phyloP scores from a whole-genome alignment of 441 rosid genomes.

The Arabidopsis lyrata region DNA sequence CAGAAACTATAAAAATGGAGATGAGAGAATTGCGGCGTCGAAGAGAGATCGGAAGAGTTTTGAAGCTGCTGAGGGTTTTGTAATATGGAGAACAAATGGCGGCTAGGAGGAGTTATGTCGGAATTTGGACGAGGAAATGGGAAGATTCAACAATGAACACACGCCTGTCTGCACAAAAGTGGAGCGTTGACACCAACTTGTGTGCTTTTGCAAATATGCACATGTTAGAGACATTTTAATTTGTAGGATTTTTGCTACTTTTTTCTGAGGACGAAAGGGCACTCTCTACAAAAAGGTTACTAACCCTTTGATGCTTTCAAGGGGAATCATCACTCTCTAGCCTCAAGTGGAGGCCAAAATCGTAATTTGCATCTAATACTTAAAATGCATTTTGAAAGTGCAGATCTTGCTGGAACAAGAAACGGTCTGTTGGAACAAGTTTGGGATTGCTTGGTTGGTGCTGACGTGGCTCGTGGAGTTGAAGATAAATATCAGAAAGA shows the following conservation, averaged over 20 bases:
- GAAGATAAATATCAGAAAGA: too few species aligned
- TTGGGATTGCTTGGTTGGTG: too few species aligned
- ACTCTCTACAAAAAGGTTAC: not conserved
- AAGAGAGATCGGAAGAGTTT: not conserved
- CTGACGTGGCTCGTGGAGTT: too few species aligned
- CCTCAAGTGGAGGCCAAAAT: not conserved
- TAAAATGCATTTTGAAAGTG: too few species aligned
- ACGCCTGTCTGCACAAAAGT: not conserved
- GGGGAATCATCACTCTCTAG: conserved; percentile 13
- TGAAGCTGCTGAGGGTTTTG: not conserved
- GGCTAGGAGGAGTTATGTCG: conserved; percentile 7
- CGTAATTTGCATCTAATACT: not conserved
- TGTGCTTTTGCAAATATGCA: conserved; percentile 11
- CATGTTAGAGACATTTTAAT: conserved; percentile 16
- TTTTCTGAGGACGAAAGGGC: conserved; percentile 40
- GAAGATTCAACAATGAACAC: conserved; percentile 8
- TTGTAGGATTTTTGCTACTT: not conserved
- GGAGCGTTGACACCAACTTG: conserved; percentile 34
- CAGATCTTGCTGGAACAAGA: too few species aligned
- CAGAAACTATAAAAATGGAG: not conserved
- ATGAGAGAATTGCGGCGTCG: not conserved
- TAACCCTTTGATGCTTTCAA: conserved; percentile 40
- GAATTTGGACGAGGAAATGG: not conserved
- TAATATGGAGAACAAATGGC: not conserved
- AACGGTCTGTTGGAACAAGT: too few species aligned